A percentile compares a stretch with the other conserved stretches of the same genome.
Evolutionary conservation across 768 basidiomycete genomes (phyloP).

Genomic region (Paxillus rubicundulus): DNA sequence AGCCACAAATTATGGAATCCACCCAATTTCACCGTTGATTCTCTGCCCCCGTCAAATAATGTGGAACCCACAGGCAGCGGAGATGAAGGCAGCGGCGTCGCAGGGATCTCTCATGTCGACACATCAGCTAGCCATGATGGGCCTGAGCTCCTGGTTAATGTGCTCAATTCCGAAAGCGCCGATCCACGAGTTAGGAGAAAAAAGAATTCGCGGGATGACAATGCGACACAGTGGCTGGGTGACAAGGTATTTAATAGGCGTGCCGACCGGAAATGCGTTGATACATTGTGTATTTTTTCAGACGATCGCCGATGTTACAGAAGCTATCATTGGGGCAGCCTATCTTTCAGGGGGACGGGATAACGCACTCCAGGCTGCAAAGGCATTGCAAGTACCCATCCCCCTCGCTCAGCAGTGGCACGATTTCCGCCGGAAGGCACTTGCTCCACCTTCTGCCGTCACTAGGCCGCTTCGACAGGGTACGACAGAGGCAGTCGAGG

Average conservation of each 20-base stretch:
- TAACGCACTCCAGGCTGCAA: constrained; percentile 59
- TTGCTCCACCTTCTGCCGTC: constrained; percentile 43
- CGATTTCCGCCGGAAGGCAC: constrained; percentile 55
- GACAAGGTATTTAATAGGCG: constrained; percentile 58
- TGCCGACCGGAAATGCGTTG: constrained; percentile 7
- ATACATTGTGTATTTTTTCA: constrained; percentile 30
- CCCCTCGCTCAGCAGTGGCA: constrained; percentile 64
- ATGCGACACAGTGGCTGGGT: constrained; percentile 56
- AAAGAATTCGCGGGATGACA: constrained; percentile 41
- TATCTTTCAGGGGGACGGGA: constrained; percentile 73
- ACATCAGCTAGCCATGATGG: constrained; percentile 12
- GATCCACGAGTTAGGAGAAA: constrained; percentile 32
- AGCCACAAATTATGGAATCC: constrained; percentile 66
- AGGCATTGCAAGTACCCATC: constrained; percentile 65
- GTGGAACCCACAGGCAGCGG: constrained; percentile 26
- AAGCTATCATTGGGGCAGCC: constrained; percentile 82
- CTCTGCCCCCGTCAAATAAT: constrained; percentile 13
- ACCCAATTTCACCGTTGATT: constrained; percentile 38
- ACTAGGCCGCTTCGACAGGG: constrained; percentile 46
- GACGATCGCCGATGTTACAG: constrained; percentile 82
- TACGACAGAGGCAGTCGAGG: constrained; percentile 56
- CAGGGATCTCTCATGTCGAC: constrained; percentile 8
- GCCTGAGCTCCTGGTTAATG: constrained; percentile 3
- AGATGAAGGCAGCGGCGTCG: constrained; percentile 26
- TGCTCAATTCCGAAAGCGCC: constrained; percentile 1